Evolutionary conservation across 192 early-diverging fungal genomes (phyloP), one percentile per base, ranked within the genome.

Genomic region (Dissophora ornata): DNA sequence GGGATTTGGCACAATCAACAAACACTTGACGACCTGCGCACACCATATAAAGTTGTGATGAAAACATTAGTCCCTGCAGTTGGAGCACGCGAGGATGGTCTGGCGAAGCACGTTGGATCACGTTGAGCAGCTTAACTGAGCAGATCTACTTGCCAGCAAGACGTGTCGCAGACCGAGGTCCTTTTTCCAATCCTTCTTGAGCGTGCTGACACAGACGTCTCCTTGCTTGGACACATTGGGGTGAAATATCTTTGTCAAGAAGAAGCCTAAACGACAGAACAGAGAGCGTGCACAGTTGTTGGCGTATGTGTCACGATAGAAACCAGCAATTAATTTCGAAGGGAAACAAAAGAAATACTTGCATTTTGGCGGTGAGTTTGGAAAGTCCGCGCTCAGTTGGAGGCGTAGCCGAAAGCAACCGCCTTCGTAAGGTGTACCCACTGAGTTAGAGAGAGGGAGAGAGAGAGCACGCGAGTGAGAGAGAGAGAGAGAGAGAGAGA

Each of bases 131-230:
- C n/a, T n/a, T n/a, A n/a, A n/a, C n/a, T n/a, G n/a, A n/a, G n/a
- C n/a, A n/a, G n/a, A n/a, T n/a, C n/a, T 42, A 53, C 62, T 79
- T 83, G 93, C 94, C 79, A 98, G 78, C 47, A 98, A 81, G 36
- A 98, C 87, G 78, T 97, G 91, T 25, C 79, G 82, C 16, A 98
- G 87, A 0, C 94, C 93, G 10, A 94, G 84, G 46, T 94, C 90
- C 36, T 87, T 86, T 52, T 95, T 95, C 97, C 97, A 98, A 78
- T 98, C 97, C 73, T 93, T 96, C 63, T 98, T 98, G 26, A 98
- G 84, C 12, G 95, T 95, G 71, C 90, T 96, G 45, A 98, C 96
- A 78, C 97, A 98, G 65, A 98, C 94, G 65, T 97, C 95, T 22
- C 97, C 97, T 24, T 80, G 69, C 42, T 86, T 79, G 1, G 94